phyloP scores from a whole-genome alignment of 2,329 filamentous ascomycete species.

The Orbilia oligospora region DNA sequence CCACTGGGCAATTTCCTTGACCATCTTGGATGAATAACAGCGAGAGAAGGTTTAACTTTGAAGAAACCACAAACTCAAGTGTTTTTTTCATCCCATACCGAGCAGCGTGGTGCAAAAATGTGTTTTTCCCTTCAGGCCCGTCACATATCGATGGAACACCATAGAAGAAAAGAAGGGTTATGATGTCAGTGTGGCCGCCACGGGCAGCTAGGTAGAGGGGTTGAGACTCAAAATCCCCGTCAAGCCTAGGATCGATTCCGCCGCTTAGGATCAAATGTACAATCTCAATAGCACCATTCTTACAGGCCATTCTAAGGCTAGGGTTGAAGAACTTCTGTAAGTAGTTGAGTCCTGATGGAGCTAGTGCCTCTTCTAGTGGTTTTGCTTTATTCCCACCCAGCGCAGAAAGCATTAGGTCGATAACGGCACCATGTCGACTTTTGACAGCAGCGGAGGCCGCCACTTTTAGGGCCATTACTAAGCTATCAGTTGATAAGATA shows the following conservation, averaged over 20 bases:
- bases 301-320: conserved; percentile 15
- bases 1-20: conserved; percentile 16
- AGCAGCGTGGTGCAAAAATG: conserved; percentile 34
- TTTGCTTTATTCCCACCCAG: not conserved
- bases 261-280: conserved; percentile 24
- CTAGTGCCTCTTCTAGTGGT: not conserved
- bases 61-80: not conserved
- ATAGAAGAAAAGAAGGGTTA: conserved; percentile 39
- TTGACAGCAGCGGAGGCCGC: not conserved
- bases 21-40: conserved; percentile 13
- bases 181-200: conserved; percentile 6
- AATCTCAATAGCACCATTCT: conserved; percentile 23
- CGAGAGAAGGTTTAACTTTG: not conserved
- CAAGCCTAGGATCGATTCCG: not conserved
- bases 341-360: not conserved
- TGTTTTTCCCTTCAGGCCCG: conserved; percentile 1
- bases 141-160: conserved; percentile 13
- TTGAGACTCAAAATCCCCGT: not conserved
- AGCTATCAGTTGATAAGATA: not conserved
- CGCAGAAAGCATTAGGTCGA: not conserved
- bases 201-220: conserved; percentile 30
- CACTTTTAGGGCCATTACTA: not conserved
- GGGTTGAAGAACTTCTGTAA: not conserved
- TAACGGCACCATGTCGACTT: not conserved
- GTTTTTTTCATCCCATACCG: not conserved